These are phyloP conservation scores for Phlebiopsis gigantea DNA, from an alignment of 768 basidiomycete species.

Conservation along the genomic window DNA sequence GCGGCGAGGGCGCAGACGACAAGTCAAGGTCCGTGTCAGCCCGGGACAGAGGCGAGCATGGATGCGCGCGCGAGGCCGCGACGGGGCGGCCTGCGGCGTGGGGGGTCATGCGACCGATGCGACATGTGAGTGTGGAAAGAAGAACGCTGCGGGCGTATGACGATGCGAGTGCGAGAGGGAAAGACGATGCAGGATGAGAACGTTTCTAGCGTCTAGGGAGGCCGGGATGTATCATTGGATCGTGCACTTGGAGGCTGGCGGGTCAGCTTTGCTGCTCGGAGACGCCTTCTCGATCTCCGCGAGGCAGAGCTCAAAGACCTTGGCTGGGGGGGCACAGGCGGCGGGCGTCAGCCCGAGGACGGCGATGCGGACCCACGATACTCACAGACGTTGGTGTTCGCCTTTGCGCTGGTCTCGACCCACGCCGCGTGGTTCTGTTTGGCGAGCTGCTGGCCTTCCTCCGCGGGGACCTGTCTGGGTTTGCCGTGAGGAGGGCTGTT, in stretches of 20 bases:
- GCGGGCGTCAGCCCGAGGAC: no score
- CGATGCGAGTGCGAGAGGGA: background rate
- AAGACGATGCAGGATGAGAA: no score
- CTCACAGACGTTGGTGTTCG: conserved; percentile 84
- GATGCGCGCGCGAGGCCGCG: background rate
- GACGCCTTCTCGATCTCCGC: conserved; percentile 77
- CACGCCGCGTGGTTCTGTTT: conserved; percentile 68
- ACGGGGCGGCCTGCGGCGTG: background rate
- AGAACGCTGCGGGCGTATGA: no score
- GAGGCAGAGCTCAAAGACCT: conserved; percentile 81
- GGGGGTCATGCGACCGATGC: conserved; percentile 9
- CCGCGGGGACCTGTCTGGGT: conserved; percentile 63
- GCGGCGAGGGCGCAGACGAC: background rate
- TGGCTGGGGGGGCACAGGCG: conserved; percentile 41
- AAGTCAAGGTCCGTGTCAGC: conserved; percentile 12
- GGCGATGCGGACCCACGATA: conserved; percentile 23
- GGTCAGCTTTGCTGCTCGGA: conserved; percentile 42
- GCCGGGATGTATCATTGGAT: conserved; percentile 23
- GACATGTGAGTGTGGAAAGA: background rate
- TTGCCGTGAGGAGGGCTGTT: conserved; percentile 29
- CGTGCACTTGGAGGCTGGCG: conserved; percentile 39
- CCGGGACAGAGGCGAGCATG: conserved; percentile 6
- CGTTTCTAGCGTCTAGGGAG: conserved; percentile 17
- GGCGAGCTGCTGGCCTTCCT: conserved; percentile 76
- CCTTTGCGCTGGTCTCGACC: conserved; percentile 87